phyloP scores from a whole-genome alignment of 2,329 filamentous ascomycete species.

The Remersonia thermophila region DNA sequence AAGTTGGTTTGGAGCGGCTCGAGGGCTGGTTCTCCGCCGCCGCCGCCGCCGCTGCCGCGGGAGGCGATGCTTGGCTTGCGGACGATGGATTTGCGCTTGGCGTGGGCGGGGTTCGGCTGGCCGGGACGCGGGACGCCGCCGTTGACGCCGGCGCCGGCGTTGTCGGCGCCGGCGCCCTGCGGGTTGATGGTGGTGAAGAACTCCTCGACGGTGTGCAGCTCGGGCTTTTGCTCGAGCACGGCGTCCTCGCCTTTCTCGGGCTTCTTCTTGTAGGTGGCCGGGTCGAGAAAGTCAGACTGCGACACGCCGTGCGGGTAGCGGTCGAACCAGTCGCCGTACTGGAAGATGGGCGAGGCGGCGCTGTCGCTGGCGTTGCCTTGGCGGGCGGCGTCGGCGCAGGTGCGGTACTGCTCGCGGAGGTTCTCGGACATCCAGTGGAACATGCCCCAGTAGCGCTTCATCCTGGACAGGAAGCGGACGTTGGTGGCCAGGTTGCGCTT shows the following conservation, averaged over 20 bases:
- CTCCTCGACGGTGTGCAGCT: slow-evolving; percentile 88
- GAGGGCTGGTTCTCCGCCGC: slow-evolving; percentile 21
- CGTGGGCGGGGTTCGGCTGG: slow-evolving; percentile 15
- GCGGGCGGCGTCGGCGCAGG: slow-evolving; percentile 69
- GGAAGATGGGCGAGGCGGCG: slow-evolving; percentile 58
- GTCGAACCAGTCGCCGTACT: slow-evolving; percentile 97
- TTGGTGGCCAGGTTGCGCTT: slow-evolving; percentile 80
- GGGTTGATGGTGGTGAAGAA: slow-evolving; percentile 75
- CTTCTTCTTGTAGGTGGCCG: slow-evolving; percentile 51
- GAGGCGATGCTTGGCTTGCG: slow-evolving; percentile 26
- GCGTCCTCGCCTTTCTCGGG: slow-evolving; percentile 77
- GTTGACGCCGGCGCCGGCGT: slow-evolving; percentile 7
- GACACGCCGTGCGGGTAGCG: slow-evolving; percentile 87
- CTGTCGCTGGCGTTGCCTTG: slow-evolving; percentile 45
- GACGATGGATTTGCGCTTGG: slow-evolving; percentile 28
- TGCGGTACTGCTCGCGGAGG: slow-evolving; percentile 75
- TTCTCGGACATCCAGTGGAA: slow-evolving; percentile 95
- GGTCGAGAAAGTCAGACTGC: slow-evolving; percentile 70
- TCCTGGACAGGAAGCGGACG: slow-evolving; percentile 79
- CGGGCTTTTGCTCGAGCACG: slow-evolving; percentile 75
- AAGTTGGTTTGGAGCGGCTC: slow-evolving; percentile 29
- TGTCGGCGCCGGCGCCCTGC: slow-evolving; percentile 31
- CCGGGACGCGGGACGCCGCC: slow-evolving; percentile 14
- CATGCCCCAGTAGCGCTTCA: slow-evolving; percentile 98
- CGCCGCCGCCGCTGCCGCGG: slow-evolving; percentile 19